These are phyloP conservation scores for Colletotrichum gloeosporioides DNA, from an alignment of 2,329 filamentous ascomycete genomes.

Conservation along the genomic window DNA sequence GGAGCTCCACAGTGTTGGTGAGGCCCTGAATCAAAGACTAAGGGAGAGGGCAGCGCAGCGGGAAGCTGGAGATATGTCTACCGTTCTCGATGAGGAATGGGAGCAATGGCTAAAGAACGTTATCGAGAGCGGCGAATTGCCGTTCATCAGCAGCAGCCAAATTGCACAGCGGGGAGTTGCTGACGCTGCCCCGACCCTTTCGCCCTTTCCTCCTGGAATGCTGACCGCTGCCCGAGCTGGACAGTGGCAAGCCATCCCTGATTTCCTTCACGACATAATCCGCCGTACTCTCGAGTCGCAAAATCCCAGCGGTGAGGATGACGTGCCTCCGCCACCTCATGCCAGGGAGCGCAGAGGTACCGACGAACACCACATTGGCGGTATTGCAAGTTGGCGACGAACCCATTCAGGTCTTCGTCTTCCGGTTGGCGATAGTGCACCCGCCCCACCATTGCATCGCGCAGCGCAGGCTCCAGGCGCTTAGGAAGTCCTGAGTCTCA, in stretches of 20 bases:
- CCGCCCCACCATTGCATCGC: slow-evolving; percentile 27
- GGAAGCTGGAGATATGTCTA: slow-evolving; percentile 63
- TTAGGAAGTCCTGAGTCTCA: slow-evolving; percentile 17
- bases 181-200: slow-evolving; percentile 35
- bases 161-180: slow-evolving; percentile 39
- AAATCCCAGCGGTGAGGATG: slow-evolving; percentile 18
- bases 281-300: slow-evolving; percentile 51
- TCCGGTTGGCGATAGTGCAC: slow-evolving; percentile 35
- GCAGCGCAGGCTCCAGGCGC: slow-evolving; percentile 36
- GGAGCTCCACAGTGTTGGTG: slow-evolving; percentile 63
- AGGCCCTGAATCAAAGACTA: slow-evolving; percentile 68
- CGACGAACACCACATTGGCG: slow-evolving; percentile 10
- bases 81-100: slow-evolving; percentile 73
- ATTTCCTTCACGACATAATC: slow-evolving; percentile 58
- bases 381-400: slow-evolving; percentile 23
- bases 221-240: slow-evolving; percentile 60
- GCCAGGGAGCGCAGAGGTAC: slow-evolving; percentile 12
- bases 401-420: slow-evolving; percentile 44
- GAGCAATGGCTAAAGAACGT: slow-evolving; percentile 78
- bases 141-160: slow-evolving; percentile 48
- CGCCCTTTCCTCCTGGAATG: slow-evolving; percentile 56
- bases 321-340: background rate
- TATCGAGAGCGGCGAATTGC: slow-evolving; percentile 65
- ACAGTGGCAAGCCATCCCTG: slow-evolving; percentile 63
- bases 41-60: slow-evolving; percentile 67